These are phyloP conservation scores for Colletotrichum navitas DNA, from an alignment of 2,329 filamentous ascomycete genomes.

Conservation along the genomic window DNA sequence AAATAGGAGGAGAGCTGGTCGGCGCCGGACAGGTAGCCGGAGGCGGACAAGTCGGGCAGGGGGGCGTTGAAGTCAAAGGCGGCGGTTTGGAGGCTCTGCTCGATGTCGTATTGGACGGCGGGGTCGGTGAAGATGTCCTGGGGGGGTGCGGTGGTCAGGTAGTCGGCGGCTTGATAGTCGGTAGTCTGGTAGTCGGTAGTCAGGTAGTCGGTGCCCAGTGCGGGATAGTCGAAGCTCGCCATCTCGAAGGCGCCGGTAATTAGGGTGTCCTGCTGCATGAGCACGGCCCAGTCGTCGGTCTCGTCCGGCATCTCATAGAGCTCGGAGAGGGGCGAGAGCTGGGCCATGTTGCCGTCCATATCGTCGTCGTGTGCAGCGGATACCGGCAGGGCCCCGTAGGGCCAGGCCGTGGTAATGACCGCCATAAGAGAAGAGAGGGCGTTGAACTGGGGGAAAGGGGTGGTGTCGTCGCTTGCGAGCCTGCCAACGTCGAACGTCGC, in stretches of 20 bases:
- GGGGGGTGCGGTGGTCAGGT: slow-evolving; percentile 3
- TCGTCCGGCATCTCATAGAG: slow-evolving; percentile 33
- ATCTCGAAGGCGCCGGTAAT: slow-evolving; percentile 31
- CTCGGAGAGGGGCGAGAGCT: slow-evolving; percentile 36
- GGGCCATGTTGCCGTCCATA: slow-evolving; percentile 33
- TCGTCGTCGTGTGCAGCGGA: slow-evolving; percentile 34
- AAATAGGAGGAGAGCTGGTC: slow-evolving; percentile 35
- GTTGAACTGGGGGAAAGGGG: slow-evolving; percentile 19
- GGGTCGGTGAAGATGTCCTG: slow-evolving; percentile 36
- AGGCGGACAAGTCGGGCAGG: slow-evolving; percentile 33
- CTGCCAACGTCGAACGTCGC: slow-evolving; percentile 24
- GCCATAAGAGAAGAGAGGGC: slow-evolving; percentile 24
- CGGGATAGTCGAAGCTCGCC: slow-evolving; percentile 6
- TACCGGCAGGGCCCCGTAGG: slow-evolving; percentile 30
- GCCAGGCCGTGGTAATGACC: slow-evolving; percentile 31
- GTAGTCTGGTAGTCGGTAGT: neutral
- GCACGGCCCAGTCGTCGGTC: slow-evolving; percentile 32
- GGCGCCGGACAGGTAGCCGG: slow-evolving; percentile 30
- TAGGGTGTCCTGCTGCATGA: slow-evolving; percentile 37
- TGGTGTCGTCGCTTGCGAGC: slow-evolving; percentile 13
- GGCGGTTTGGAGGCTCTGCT: slow-evolving; percentile 24
- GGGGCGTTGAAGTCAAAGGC: slow-evolving; percentile 34
- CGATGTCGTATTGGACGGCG: slow-evolving; percentile 26
- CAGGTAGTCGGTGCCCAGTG: slow-evolving; percentile 8
- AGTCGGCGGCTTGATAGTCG: neutral